A percentile compares a stretch with the other conserved stretches of the same genome.
Evolutionary conservation across 306 rosid species (phyloP).

Genomic region (Cucurbita moschata): DNA sequence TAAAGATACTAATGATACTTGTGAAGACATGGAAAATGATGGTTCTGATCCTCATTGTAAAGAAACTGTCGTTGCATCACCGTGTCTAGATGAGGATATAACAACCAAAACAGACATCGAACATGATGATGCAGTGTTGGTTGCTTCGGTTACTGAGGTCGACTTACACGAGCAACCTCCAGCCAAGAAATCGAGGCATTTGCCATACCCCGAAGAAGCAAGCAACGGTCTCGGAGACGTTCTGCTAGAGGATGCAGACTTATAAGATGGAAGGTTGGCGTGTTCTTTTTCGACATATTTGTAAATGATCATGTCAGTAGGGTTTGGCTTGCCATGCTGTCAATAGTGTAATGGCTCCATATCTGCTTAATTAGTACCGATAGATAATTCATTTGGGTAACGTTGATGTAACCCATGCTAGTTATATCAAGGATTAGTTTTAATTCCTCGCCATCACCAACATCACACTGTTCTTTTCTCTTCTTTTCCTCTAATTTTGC

Average conservation of each 20-base stretch:
- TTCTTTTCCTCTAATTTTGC: not conserved
- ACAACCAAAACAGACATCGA: slow-evolving; percentile 3
- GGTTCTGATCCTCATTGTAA: not conserved
- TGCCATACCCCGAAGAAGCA: slow-evolving; percentile 7
- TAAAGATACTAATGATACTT: slow-evolving; percentile 8
- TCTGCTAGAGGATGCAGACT: not conserved
- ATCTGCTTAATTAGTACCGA: not conserved
- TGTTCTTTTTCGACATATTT: not conserved
- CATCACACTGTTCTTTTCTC: not conserved
- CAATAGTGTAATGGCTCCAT: slow-evolving; percentile 10
- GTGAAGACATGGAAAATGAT: slow-evolving; percentile 13
- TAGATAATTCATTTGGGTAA: slow-evolving; percentile 3
- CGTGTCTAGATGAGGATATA: slow-evolving; percentile 2
- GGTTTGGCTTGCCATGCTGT: slow-evolving; percentile 10
- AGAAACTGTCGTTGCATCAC: slow-evolving; percentile 13
- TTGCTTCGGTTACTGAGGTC: slow-evolving; percentile 12
- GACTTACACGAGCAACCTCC: slow-evolving; percentile 29
- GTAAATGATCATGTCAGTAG: slow-evolving; percentile 3
- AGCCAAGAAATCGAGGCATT: slow-evolving; percentile 34
- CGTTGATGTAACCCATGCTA: not conserved
- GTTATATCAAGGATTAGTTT: not conserved
- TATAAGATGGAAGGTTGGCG: not conserved
- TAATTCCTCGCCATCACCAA: not conserved
- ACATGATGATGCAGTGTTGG: slow-evolving; percentile 14
- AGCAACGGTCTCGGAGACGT: not conserved